Evolutionary conservation across 179 eudicot genomes (phyloP).

Genomic region (Pouteria campechiana): DNA sequence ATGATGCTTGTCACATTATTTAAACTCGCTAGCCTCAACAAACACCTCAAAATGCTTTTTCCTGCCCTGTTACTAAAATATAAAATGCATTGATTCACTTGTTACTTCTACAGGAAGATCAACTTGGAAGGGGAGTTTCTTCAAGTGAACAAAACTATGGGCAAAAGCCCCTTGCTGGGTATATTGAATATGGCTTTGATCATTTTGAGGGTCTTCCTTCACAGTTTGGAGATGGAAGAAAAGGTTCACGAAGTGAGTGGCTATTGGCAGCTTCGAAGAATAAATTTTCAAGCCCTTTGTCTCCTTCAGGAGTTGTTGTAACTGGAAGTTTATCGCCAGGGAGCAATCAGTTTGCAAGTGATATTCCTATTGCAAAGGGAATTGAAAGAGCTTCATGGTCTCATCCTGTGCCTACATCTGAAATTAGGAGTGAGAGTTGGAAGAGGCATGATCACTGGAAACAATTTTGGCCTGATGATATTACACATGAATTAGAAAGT

Average conservation of each 20-base stretch:
- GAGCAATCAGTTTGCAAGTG: slow-evolving; percentile 33
- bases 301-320: slow-evolving; percentile 26
- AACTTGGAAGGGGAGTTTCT: slow-evolving; percentile 29
- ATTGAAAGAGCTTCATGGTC: slow-evolving; percentile 38
- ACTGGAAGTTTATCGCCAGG: slow-evolving; percentile 53
- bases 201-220: slow-evolving; percentile 28
- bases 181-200: slow-evolving; percentile 45
- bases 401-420: slow-evolving; percentile 27
- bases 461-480: slow-evolving; percentile 21
- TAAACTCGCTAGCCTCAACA: too few species aligned
- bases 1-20: too few species aligned
- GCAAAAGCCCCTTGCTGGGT: slow-evolving; percentile 25
- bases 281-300: slow-evolving; percentile 14
- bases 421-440: slow-evolving; percentile 28
- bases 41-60: too few species aligned
- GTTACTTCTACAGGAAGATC: slow-evolving; percentile 36
- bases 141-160: slow-evolving; percentile 20
- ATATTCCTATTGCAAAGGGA: slow-evolving; percentile 36
- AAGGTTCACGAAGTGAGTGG: too few species aligned
- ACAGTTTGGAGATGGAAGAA: slow-evolving; percentile 26
- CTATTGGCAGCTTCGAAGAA: slow-evolving; percentile 16
- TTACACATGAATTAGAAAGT: slow-evolving; percentile 24
- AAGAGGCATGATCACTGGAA: slow-evolving; percentile 36
- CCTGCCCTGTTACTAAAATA: too few species aligned
- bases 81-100: too few species aligned